Evolutionary conservation across 495 filamentous ascomycete genomes (phyloP).

Genomic region (Penicillium pulvis): DNA sequence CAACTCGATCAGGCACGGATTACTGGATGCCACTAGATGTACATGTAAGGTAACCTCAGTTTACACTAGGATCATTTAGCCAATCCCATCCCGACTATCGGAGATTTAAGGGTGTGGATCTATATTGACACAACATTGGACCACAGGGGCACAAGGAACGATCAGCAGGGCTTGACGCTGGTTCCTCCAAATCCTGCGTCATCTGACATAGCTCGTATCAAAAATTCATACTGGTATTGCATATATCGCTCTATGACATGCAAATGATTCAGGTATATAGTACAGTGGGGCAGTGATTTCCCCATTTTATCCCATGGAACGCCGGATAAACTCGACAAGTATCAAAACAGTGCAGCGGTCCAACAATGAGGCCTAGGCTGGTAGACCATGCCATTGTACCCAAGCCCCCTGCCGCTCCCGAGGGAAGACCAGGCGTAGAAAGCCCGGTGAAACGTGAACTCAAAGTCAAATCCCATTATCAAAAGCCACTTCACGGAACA

Average conservation of each 20-base stretch:
- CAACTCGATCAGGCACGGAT: neutral
- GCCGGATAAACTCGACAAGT: slow-evolving; percentile 4
- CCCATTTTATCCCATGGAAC: slow-evolving; percentile 5
- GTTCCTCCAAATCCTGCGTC: neutral
- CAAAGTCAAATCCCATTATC: slow-evolving; percentile 11
- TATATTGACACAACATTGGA: slow-evolving; percentile 1
- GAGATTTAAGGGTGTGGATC: neutral
- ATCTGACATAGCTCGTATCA: slow-evolving; percentile 3
- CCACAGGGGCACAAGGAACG: slow-evolving; percentile 1
- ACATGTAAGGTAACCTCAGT: neutral
- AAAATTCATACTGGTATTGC: slow-evolving; percentile 5
- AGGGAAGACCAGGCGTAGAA: neutral
- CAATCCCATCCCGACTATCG: neutral
- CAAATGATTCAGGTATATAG: slow-evolving; percentile 14
- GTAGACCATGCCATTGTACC: neutral
- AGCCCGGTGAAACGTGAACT: slow-evolving; percentile 11
- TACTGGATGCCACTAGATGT: neutral
- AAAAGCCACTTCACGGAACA: slow-evolving; percentile 53
- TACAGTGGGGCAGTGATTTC: slow-evolving; percentile 4
- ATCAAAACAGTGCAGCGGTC: slow-evolving; percentile 1
- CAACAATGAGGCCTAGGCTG: neutral
- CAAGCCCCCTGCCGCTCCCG: neutral
- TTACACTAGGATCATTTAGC: neutral
- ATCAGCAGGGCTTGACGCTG: neutral
- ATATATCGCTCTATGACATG: slow-evolving; percentile 2